Evolutionary conservation across 2,329 filamentous ascomycete genomes (phyloP), one percentile per base, ranked within the genome.

Genomic region (Diaporthe humulicola): DNA sequence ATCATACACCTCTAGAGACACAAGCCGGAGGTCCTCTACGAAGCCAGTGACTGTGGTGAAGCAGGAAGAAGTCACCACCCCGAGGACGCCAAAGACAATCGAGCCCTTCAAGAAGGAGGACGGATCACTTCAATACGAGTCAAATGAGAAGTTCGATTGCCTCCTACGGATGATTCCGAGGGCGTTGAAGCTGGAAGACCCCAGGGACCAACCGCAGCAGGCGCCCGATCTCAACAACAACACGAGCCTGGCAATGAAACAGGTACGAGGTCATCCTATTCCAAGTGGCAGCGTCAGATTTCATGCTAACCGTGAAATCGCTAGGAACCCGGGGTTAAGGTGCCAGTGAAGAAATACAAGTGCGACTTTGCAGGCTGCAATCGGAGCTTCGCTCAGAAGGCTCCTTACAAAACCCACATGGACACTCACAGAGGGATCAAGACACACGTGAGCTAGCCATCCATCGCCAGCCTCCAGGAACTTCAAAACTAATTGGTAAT

Each of bases 381-480:
- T 78, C 97, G 97, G 86, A 91, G 90, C 76, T 98, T 98, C 83
- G 91, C 91, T 75, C 96, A 98, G 81, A 98, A 96, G 85, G 98
- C 96, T 1, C 96, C 98, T 79, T 89, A 98, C 15, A 94, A 97
- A 76, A 98, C 97, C 66, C 97, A 99, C 83, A 92, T 91, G 60
- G 90, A 96, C 77, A 93, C 94, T 6, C 97, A 99, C 83, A 98
- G 95, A 2, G 97, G 97, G 22, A 92, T 94, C 71, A 97, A 95
- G 82, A 96, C 96, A 75, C 98, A 96, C 82, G 93, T 98, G 86
- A 88, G 94, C 19, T n/a, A 42, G 3, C 19, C 6, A 54, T 15
- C 28, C 17, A 5, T 22, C 45, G 9, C 19, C 45, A n/a, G 28
- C 12, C 38, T 50, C 22, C 28, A 25, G n/a, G 7, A 4, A 12